Evolutionary conservation across 2,329 filamentous ascomycete genomes (phyloP).

Genomic region (Ophiostoma sp.): DNA sequence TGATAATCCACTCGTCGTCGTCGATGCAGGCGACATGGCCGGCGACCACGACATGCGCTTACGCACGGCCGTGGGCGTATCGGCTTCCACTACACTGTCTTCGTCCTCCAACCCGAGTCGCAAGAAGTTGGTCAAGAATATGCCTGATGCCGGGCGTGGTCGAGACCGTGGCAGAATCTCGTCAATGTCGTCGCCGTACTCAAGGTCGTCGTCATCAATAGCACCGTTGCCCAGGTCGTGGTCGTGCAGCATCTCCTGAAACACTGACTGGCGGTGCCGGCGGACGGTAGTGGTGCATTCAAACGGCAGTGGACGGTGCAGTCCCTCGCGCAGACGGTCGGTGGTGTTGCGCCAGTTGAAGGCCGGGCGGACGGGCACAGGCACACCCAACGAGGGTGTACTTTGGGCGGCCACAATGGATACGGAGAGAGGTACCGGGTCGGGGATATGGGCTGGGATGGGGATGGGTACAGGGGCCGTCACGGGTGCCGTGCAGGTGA

Average conservation of each 20-base stretch:
- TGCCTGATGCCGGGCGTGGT: background rate
- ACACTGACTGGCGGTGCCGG: background rate
- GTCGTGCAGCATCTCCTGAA: background rate
- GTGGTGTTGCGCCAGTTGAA: constrained; percentile 14
- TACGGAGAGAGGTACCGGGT: background rate
- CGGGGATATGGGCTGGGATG: background rate
- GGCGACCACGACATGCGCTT: constrained; percentile 1
- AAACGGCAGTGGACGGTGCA: constrained; percentile 13
- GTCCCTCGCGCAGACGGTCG: background rate
- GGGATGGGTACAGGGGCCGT: background rate
- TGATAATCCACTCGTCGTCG: background rate
- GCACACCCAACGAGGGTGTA: background rate
- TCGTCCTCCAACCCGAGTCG: background rate
- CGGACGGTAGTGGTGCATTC: background rate
- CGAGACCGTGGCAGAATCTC: background rate
- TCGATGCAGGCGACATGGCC: background rate
- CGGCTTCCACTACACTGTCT: background rate
- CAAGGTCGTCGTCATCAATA: background rate
- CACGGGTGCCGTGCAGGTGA: background rate
- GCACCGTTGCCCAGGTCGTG: background rate
- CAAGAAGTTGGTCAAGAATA: background rate
- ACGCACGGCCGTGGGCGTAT: background rate
- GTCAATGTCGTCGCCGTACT: background rate
- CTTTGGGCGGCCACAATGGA: background rate
- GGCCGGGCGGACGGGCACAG: background rate